Percentiles rank a stretch among this genome's conserved stretches.
phyloP scores from a whole-genome alignment of 2,329 filamentous ascomycete species.

The Acephala macrosclerotiorum region DNA sequence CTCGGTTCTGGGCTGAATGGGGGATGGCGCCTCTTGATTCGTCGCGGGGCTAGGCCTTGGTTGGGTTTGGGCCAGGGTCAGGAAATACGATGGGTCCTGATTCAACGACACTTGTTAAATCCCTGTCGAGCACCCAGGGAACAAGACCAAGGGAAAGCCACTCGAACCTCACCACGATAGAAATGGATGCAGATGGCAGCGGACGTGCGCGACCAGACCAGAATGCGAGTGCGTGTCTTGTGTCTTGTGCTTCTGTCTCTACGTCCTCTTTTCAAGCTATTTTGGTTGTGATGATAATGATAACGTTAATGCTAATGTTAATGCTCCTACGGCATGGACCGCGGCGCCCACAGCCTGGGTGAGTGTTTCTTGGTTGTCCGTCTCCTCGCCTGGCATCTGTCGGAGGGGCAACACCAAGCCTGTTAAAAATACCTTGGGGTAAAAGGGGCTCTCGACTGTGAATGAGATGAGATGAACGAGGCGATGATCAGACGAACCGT shows the following conservation, averaged over 20 bases:
- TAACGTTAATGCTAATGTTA: too few relatives aligned
- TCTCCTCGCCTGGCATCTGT: background rate
- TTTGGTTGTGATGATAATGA: too few relatives aligned
- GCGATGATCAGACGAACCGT: constrained; percentile 13
- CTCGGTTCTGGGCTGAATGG: background rate
- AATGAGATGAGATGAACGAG: constrained; percentile 8
- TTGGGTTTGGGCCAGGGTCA: background rate
- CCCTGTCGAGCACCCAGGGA: background rate
- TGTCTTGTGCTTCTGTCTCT: too few relatives aligned
- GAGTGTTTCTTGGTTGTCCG: background rate
- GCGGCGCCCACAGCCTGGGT: background rate
- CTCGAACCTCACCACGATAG: background rate
- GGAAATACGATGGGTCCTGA: background rate
- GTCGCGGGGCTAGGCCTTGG: background rate
- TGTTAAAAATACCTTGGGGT: constrained; percentile 3
- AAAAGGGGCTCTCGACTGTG: constrained; percentile 1
- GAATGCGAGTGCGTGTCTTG: too few relatives aligned
- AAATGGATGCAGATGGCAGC: too few relatives aligned
- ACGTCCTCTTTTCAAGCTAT: too few relatives aligned
- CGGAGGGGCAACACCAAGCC: constrained; percentile 8
- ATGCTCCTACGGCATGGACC: too few relatives aligned
- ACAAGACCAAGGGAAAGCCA: background rate
- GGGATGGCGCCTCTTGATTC: background rate
- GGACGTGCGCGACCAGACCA: too few relatives aligned
- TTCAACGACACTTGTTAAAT: background rate